phyloP scores from a whole-genome alignment of 2,329 filamentous ascomycete species.

The Alternaria brassicae region DNA sequence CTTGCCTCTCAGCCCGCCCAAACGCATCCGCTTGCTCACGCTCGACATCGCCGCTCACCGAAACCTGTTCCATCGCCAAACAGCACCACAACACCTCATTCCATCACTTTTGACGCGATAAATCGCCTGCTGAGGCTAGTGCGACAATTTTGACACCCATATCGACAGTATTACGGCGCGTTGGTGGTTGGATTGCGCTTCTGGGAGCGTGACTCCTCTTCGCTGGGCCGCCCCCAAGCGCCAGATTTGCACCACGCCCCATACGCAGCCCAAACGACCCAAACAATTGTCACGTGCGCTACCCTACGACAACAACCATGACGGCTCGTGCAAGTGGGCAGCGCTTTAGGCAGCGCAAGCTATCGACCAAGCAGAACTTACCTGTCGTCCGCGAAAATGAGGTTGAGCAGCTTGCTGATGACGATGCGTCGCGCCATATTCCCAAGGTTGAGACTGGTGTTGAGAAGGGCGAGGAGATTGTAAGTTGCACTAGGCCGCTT shows the following conservation, averaged over 20 bases:
- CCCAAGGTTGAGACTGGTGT: conserved; percentile 93
- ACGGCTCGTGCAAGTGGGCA: conserved; percentile 51
- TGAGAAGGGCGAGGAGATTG: conserved; percentile 96
- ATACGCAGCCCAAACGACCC: conserved; percentile 15
- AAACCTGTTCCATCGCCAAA: conserved; percentile 30
- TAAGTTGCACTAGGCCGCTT: conserved; percentile 64
- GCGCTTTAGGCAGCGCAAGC: conserved; percentile 85
- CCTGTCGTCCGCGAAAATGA: conserved; percentile 88
- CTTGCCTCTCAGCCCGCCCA: conserved; percentile 15
- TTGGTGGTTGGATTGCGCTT: conserved; percentile 30
- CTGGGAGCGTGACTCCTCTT: conserved; percentile 26
- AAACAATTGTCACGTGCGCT: conserved; percentile 39
- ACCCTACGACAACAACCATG: conserved; percentile 39
- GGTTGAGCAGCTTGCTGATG: conserved; percentile 85
- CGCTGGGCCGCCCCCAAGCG: conserved; percentile 24
- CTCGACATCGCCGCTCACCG: conserved; percentile 16
- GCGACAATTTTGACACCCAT: conserved; percentile 42
- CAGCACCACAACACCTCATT: conserved; percentile 20
- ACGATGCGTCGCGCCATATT: conserved; percentile 80
- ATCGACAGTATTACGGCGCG: conserved; percentile 39
- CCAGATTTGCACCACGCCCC: conserved; percentile 28
- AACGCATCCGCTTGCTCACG: conserved; percentile 17
- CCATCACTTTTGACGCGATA: conserved; percentile 32
- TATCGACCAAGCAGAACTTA: conserved; percentile 88
- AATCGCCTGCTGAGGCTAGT: conserved; percentile 27